Percentiles rank a stretch among this genome's conserved stretches.
Conservation (phyloP, 306 rosid species). For the Leucaena leucocephala region DNA sequence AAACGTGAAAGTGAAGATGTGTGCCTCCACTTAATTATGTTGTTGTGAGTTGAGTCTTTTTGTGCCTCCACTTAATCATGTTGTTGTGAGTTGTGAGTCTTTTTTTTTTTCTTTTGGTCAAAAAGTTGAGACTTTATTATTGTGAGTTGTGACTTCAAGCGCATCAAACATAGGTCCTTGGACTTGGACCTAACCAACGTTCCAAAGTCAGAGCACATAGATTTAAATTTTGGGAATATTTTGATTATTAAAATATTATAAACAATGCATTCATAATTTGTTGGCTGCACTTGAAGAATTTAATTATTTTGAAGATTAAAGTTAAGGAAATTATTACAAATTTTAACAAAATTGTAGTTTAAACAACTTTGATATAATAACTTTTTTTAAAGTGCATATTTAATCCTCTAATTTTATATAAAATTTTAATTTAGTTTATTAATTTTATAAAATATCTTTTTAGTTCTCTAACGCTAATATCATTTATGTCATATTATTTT, state of each 20-base stretch:
- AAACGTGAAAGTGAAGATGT: too few relatives aligned
- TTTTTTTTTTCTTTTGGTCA: too few relatives aligned
- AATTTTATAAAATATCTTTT: too few relatives aligned
- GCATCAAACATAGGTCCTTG: background rate
- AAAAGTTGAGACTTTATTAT: background rate
- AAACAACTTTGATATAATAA: background rate
- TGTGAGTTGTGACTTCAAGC: background rate
- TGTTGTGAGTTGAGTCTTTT: too few relatives aligned
- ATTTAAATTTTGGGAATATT: too few relatives aligned
- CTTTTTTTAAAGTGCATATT: too few relatives aligned
- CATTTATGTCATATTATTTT: too few relatives aligned
- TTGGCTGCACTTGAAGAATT: background rate
- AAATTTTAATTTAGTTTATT: too few relatives aligned
- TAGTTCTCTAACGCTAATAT: too few relatives aligned
- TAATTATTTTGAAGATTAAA: background rate
- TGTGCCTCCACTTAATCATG: background rate
- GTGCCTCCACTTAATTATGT: too few relatives aligned
- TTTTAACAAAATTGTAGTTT: background rate
- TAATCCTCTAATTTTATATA: too few relatives aligned
- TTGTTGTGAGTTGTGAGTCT: background rate
- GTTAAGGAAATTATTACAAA: background rate
- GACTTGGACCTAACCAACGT: constrained; percentile 11
- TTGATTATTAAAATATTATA: too few relatives aligned
- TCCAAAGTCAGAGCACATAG: background rate
- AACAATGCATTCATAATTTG: background rate